A percentile compares a stretch with the other conserved stretches of the same genome.
phyloP scores from a whole-genome alignment of 371 early-diverging fungal species.

The Mortierella sp. region DNA sequence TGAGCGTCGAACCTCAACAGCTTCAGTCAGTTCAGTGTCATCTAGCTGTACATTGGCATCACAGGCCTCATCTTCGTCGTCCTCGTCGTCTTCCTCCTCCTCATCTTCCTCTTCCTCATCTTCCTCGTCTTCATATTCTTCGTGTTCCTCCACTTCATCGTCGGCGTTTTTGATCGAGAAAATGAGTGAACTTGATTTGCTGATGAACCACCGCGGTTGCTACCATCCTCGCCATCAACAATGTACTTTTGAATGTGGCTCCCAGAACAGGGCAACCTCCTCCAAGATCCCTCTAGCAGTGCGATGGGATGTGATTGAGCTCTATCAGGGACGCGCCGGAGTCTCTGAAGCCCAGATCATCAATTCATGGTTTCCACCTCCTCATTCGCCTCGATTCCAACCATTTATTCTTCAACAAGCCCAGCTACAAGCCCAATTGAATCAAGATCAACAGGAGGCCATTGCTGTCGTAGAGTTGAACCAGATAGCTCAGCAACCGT shows the following conservation, averaged over 20 bases:
- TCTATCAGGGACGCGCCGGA: constrained; percentile 14
- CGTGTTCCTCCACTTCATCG: constrained; percentile 8
- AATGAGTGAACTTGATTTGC: too few species aligned
- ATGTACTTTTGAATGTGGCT: neutral
- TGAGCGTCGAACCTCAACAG: too few species aligned
- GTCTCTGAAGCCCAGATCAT: constrained; percentile 10
- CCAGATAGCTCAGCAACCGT: too few species aligned
- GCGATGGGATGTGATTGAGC: constrained; percentile 30
- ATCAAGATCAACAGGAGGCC: too few species aligned
- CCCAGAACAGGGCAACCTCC: too few species aligned
- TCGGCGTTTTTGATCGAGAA: neutral
- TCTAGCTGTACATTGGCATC: neutral
- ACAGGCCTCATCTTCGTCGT: constrained; percentile 15
- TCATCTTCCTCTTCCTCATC: constrained; percentile 1
- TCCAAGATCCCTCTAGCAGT: constrained; percentile 13
- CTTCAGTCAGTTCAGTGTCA: too few species aligned
- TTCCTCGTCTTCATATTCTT: constrained; percentile 3
- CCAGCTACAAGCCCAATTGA: too few species aligned
- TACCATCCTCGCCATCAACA: constrained; percentile 9
- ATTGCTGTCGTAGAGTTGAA: too few species aligned
- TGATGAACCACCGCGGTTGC: neutral
- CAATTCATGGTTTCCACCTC: constrained; percentile 44
- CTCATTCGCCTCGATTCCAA: constrained; percentile 37
- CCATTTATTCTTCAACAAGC: neutral
- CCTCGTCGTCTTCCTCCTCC: constrained; percentile 7